Evolutionary conservation across 768 basidiomycete genomes (phyloP).

Genomic region (Boletus vermiculosoides): DNA sequence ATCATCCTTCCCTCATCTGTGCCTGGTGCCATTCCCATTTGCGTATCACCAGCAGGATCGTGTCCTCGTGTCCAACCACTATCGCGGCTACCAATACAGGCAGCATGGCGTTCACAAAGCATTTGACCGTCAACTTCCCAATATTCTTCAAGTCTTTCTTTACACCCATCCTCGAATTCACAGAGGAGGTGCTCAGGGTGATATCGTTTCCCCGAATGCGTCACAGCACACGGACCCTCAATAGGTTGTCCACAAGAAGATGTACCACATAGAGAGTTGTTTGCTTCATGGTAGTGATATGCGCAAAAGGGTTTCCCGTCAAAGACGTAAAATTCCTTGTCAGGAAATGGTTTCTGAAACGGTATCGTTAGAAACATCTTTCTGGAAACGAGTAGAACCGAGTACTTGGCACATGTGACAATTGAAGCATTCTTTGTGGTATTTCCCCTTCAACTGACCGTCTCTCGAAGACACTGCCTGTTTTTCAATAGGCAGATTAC

Average conservation of each 20-base stretch:
- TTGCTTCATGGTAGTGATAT: slow-evolving; percentile 91
- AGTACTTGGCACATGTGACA: slow-evolving; percentile 77
- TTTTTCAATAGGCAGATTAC: slow-evolving; percentile 83
- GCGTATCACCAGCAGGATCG: slow-evolving; percentile 9
- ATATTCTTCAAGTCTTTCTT: slow-evolving; percentile 70
- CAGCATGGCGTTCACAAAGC: slow-evolving; percentile 83
- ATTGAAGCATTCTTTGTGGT: slow-evolving; percentile 89
- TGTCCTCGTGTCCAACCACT: slow-evolving; percentile 19
- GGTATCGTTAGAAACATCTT: slow-evolving; percentile 3
- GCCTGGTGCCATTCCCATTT: slow-evolving; percentile 9
- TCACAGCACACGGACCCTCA: slow-evolving; percentile 90
- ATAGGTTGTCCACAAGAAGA: slow-evolving; percentile 81
- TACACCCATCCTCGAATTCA: slow-evolving; percentile 59
- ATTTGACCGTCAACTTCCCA: slow-evolving; percentile 86
- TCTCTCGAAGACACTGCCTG: slow-evolving; percentile 89
- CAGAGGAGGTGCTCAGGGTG: slow-evolving; percentile 89
- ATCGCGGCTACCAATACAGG: slow-evolving; percentile 25
- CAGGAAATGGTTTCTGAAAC: slow-evolving; percentile 80
- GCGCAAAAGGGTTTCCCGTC: slow-evolving; percentile 89
- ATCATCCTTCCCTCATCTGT: slow-evolving; percentile 52
- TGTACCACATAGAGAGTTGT: slow-evolving; percentile 84
- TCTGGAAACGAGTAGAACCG: slow-evolving; percentile 17
- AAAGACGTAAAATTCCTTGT: slow-evolving; percentile 88
- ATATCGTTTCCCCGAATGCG: slow-evolving; percentile 75
- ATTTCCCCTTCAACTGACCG: slow-evolving; percentile 94